Base-by-base conservation (phyloP, 371 early-diverging fungal species). In the Smittium mucronatum region DNA sequence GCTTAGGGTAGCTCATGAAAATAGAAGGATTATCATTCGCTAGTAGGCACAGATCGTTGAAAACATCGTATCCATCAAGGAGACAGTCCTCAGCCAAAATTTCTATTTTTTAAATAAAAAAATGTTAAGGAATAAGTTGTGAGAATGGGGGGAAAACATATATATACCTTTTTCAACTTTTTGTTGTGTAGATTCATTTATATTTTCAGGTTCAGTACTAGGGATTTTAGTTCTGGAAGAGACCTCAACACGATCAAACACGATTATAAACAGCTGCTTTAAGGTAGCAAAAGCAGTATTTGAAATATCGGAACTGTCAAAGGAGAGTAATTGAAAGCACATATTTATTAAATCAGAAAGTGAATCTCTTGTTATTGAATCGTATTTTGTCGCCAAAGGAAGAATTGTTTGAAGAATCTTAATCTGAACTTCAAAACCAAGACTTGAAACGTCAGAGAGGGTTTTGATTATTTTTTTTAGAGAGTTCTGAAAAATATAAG, bases 241-340 rank as follows among this genome's bases (percentile, higher is more conserved):
- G n/a, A n/a, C 5, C 21, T 65, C 83, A 1, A 94, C 91, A 68
- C 93, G 92, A 68, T 96, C 98, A 81, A 96, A 98, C n/a, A 93
- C 87, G 64, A 88, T 85, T 1, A 94, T 89, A 16, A 96, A 90
- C 47, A 97, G 75, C 70, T 97, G 98, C 17, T 95, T 85, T 61
- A 98, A 75, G 0, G 94, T 97, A 0, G 97, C 98, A 2, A 93
- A 89, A 25, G 98, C 98, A 8, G 96, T 96, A 72, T 93, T 93
- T 75, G 87, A 88, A 21, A 98, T 94, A 26, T 93, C 85, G 0
- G 88, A 86, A n/a, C 86, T 85, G 1, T 74, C 33, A 64, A 25
- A 25, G 69, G 89, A 89, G 2, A 92, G 86, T 57, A 97, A 79
- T 0, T 88, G 81, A 74, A 93, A 90, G 71, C 94, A 94, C n/a